Evolutionary conservation across 225 moss, liverwort and hornwort genomes (phyloP), one percentile per base, ranked within the genome.

Genomic region (Physcomitrium patens): DNA sequence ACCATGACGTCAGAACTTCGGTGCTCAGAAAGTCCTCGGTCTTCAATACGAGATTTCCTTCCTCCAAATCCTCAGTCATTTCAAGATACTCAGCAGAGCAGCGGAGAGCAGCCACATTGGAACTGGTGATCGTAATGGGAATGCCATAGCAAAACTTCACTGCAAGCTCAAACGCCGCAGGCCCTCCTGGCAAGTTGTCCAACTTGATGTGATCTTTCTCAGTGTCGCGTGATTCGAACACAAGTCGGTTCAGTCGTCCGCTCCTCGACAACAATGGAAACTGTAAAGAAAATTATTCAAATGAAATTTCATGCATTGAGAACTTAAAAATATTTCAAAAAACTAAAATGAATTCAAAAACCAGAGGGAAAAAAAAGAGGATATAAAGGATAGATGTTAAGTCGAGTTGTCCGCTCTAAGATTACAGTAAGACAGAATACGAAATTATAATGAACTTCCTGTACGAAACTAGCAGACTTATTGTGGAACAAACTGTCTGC

Each of bases 91-190:
- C 96, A n/a, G 93, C 91, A 5, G 90, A 87, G 67, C 96, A 96
- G 5, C 93, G 85, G 12, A 96, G 84, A 5, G 91, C 84, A 1
- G 96, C 91, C 0, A 97, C 96, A 22, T 94, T 97, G 0, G 70
- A 71, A 15, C 91, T 82, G 15, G 85, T 92, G 68, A 97, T 91
- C 67, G 80, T 74, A 28, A 93, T 80, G 0, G 92, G 86, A 19
- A 92, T 86, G 46, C 96, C 94, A 68, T 93, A 96, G 86, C 96
- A 96, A 68, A 91, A 96, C 76, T 96, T 93, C 54, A 90, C 86
- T 15, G 91, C 89, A 28, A 94, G 70, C 80, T 97, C 96, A 53
- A 97, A 97, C 10, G 96, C 83, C 24, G 71, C 78, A 1, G 96
- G 78, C 0, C 96, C 96, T 7, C 96, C 96, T 0, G 96, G 96